These are phyloP conservation scores for Talaromyces sp. DNA, from an alignment of 2,329 filamentous ascomycete genomes.

Conservation along the genomic window DNA sequence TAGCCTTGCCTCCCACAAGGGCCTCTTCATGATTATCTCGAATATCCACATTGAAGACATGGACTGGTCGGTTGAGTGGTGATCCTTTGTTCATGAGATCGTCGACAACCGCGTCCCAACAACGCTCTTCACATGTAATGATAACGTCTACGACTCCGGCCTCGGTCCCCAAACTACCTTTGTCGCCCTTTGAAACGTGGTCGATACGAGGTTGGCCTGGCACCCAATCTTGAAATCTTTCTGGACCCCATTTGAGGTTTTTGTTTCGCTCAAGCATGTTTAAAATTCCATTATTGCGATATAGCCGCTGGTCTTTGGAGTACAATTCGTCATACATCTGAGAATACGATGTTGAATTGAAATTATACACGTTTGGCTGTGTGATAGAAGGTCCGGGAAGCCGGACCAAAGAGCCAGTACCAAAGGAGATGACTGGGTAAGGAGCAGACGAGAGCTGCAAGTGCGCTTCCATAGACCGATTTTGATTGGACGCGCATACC, in stretches of 20 bases:
- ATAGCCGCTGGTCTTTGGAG: constrained; percentile 77
- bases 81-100: constrained; percentile 81
- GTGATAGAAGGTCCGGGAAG: constrained; percentile 85
- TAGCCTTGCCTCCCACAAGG: constrained; percentile 79
- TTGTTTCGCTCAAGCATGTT: constrained; percentile 95
- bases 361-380: constrained; percentile 95
- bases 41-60: constrained; percentile 98
- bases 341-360: constrained; percentile 94
- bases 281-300: constrained; percentile 84
- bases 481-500: constrained; percentile 98
- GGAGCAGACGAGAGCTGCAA: constrained; percentile 77
- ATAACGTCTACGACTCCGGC: constrained; percentile 88
- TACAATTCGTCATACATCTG: constrained; percentile 90
- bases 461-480: constrained; percentile 99
- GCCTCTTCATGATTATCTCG: constrained; percentile 98
- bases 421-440: constrained; percentile 97
- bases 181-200: constrained; percentile 61
- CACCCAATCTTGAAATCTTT: constrained; percentile 97
- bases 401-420: constrained; percentile 89
- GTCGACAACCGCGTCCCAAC: constrained; percentile 96
- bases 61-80: constrained; percentile 84
- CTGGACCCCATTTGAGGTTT: constrained; percentile 87
- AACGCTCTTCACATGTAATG: constrained; percentile 95
- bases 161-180: constrained; percentile 75
- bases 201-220: constrained; percentile 77